A percentile compares a stretch with the other conserved stretches of the same genome.
These are phyloP conservation scores for Monilinia vaccinii-corymbosi DNA, from an alignment of 2,329 filamentous ascomycete genomes.

Conservation along the genomic window DNA sequence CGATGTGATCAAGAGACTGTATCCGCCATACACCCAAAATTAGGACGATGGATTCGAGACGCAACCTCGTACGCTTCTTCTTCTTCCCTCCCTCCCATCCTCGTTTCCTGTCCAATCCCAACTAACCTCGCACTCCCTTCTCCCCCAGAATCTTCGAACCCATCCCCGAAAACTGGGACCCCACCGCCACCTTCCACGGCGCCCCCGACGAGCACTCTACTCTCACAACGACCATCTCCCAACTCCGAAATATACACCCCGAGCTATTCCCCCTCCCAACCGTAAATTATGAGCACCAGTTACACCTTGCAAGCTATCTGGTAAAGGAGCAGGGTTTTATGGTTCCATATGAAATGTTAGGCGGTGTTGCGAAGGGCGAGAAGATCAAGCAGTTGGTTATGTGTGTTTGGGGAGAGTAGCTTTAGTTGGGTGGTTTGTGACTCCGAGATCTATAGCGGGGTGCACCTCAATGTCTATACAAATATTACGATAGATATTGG, in stretches of 20 bases:
- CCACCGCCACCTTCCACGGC: background rate
- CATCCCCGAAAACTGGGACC: background rate
- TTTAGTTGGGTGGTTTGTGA: too few relatives aligned
- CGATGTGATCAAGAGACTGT: background rate
- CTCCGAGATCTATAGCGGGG: background rate
- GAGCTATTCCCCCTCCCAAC: background rate
- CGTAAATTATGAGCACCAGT: background rate
- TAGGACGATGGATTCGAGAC: background rate
- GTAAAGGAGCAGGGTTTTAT: conserved; percentile 16
- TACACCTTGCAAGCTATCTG: conserved; percentile 19
- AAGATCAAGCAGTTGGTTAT: conserved; percentile 6
- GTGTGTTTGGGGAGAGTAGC: background rate
- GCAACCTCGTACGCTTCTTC: background rate
- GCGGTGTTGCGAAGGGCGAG: background rate
- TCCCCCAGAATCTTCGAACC: background rate
- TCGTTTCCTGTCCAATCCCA: background rate
- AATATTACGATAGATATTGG: background rate
- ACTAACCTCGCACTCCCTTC: background rate
- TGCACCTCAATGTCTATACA: background rate
- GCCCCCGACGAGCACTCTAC: background rate
- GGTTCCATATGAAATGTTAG: conserved; percentile 8
- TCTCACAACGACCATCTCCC: background rate
- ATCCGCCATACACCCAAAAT: background rate
- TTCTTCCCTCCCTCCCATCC: background rate
- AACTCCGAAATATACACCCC: background rate